These are phyloP conservation scores for Wickerhamomyces bisporus DNA, from an alignment of 805 yeast genomes.

Conservation along the genomic window DNA sequence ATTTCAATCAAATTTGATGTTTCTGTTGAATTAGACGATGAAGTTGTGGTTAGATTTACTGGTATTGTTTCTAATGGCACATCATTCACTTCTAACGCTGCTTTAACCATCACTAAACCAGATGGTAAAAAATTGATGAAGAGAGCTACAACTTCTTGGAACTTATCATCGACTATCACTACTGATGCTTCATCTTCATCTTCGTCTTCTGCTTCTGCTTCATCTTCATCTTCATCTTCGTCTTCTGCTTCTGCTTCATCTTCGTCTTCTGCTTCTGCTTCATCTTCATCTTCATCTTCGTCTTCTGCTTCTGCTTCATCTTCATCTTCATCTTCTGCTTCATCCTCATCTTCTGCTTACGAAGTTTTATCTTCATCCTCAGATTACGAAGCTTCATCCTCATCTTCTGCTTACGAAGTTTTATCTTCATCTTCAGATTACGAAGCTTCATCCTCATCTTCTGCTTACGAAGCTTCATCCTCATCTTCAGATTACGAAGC, in stretches of 20 bases:
- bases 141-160: constrained; percentile 11
- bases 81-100: constrained; percentile 6
- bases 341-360: not conserved
- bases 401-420: constrained; percentile 7
- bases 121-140: constrained; percentile 5
- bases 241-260: constrained; percentile 10
- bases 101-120: constrained; percentile 2
- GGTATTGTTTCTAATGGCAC: constrained; percentile 7
- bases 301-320: constrained; percentile 7
- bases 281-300: constrained; percentile 6
- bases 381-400: constrained; percentile 4
- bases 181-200: constrained; percentile 9
- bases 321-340: too few species aligned
- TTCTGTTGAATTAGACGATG: constrained; percentile 2
- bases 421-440: not conserved
- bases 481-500: constrained; percentile 10
- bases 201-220: constrained; percentile 8
- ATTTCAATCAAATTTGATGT: constrained; percentile 4
- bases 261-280: constrained; percentile 4
- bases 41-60: not conserved
- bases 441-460: constrained; percentile 8
- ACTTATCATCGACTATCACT: constrained; percentile 6
- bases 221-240: constrained; percentile 14
- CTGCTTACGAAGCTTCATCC: constrained; percentile 9
- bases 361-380: constrained; percentile 1